Evolutionary conservation across 176 grass and related monocot genomes (phyloP), one percentile per base, ranked within the genome.

Genomic region (Alopecurus myosuroides): DNA sequence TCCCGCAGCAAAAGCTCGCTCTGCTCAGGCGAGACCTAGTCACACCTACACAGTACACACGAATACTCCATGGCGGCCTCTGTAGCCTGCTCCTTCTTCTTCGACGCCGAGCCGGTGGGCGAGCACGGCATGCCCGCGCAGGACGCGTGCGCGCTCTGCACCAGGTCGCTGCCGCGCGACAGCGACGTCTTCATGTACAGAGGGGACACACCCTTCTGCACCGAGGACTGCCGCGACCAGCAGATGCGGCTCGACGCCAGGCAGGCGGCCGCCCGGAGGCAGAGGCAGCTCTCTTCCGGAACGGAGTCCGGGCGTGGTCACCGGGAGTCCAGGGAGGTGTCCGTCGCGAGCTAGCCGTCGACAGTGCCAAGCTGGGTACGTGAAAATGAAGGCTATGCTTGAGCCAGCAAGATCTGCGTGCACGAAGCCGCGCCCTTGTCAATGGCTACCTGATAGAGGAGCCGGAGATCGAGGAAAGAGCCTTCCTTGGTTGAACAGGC

Each of bases 131-230:
- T 33, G 51, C 53, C 71, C 29, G 70, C 84, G 18, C 71, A 90
- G 3, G 88, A 95, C 58, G 90, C 93, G 3, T 94, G 87, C 44
- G 85, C 89, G 85, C 89, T 94, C 19, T 94, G 89, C 84, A 15
- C 35, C 62, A 94, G 77, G 69, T 20, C 37, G 11, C 73, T 94
- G 6, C 28, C 42, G 0, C 65, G 86, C 4, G 67, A 95, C 85
- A 75, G 75, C 83, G 85, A 90, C 78, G 88, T 95, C 69, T 95
- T 90, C 88, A 95, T 94, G 92, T 94, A 94, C 94, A 88, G 53
- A 37, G 94, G 91, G 1, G 94, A 93, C 72, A 93, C 89, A 0
- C 91, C 91, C 22, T 94, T 97, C 89, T 97, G 94, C 80, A 97
- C 89, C 82, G 82, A 94, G 67, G 86, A 94, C 12, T 97, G 94